Evolutionary conservation across 495 filamentous ascomycete genomes (phyloP).

Genomic region (Barbatosphaeria neglecta): DNA sequence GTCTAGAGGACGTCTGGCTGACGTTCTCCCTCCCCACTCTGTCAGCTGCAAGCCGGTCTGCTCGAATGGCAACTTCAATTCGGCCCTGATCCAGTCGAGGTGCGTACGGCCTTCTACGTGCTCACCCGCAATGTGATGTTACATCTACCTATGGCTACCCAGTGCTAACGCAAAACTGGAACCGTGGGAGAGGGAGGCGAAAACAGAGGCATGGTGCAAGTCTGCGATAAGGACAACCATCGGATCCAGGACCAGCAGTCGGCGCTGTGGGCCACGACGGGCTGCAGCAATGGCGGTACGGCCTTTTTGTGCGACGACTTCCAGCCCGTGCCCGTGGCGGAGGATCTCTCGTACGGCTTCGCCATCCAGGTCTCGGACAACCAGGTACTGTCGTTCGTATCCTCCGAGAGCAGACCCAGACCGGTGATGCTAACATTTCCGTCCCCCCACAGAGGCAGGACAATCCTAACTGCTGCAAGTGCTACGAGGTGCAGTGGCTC

Average conservation of each 20-base stretch:
- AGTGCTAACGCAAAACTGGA: too few relatives aligned
- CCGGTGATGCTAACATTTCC: too few relatives aligned
- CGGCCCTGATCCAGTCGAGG: slow-evolving; percentile 1
- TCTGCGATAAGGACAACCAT: slow-evolving; percentile 37
- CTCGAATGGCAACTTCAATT: slow-evolving; percentile 1
- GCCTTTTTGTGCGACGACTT: slow-evolving; percentile 40
- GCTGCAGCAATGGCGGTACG: slow-evolving; percentile 21
- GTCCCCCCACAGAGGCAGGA: too few relatives aligned
- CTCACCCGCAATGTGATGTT: background rate
- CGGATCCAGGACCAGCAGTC: slow-evolving; percentile 5
- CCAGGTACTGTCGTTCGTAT: too few relatives aligned
- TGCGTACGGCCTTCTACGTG: background rate
- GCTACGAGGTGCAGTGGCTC: slow-evolving; percentile 24
- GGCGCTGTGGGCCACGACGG: slow-evolving; percentile 6
- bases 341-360: slow-evolving; percentile 35
- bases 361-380: slow-evolving; percentile 30
- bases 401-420: too few relatives aligned
- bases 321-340: slow-evolving; percentile 32
- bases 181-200: background rate
- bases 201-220: slow-evolving; percentile 18
- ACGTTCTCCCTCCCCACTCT: too few relatives aligned
- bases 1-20: too few relatives aligned
- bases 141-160: background rate
- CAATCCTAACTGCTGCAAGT: slow-evolving; percentile 33
- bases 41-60: slow-evolving; percentile 11